These are phyloP conservation scores for Solanum stenotomum DNA, from an alignment of 257 asterid genomes.

Conservation along the genomic window DNA sequence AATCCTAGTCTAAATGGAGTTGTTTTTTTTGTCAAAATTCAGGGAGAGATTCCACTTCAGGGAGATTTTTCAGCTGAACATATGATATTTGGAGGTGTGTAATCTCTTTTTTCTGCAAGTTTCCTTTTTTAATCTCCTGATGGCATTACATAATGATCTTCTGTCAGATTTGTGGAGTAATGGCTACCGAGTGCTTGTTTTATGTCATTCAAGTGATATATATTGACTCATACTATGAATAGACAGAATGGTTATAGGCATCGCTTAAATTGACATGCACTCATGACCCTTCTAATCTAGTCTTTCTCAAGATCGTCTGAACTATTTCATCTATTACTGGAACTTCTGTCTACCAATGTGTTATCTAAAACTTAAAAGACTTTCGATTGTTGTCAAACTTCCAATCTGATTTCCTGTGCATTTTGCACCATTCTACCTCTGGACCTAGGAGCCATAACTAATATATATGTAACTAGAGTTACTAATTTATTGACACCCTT, in stretches of 20 bases:
- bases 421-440: not conserved
- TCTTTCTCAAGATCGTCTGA: not conserved
- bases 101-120: not conserved
- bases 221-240: not conserved
- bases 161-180: not conserved
- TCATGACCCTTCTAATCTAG: not conserved
- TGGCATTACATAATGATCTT: not conserved
- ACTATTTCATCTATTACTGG: not conserved
- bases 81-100: conserved; percentile 95
- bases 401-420: not conserved
- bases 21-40: conserved; percentile 10
- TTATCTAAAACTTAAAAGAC: not conserved
- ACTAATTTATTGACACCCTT: not conserved
- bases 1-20: not conserved
- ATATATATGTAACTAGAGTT: not conserved
- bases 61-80: conserved; percentile 99
- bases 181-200: not conserved
- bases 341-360: not conserved
- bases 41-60: conserved; percentile 98
- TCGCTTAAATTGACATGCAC: not conserved
- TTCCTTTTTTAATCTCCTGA: not conserved
- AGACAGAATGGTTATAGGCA: not conserved
- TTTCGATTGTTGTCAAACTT: not conserved
- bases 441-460: not conserved
- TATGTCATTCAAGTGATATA: not conserved